Evolutionary conservation across 345 rosid genomes (phyloP), one percentile per base, ranked within the genome.

Genomic region (Aquilaria sinensis): DNA sequence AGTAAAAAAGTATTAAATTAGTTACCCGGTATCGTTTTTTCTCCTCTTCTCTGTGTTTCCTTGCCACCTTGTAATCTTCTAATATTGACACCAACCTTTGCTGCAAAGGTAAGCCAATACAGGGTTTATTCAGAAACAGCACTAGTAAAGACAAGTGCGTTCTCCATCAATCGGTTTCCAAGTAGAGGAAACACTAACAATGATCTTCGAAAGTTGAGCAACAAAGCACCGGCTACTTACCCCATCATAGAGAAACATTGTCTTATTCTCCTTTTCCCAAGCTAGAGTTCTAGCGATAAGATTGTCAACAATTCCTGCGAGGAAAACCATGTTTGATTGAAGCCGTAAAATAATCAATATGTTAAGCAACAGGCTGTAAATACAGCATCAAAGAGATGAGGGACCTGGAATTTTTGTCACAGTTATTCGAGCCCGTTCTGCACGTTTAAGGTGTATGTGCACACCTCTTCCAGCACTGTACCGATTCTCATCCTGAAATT

Each of bases 401-500:
- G 50, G 82, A 94, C 99, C 92, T 31, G 96, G 91, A 74, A 94
- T 88, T 79, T 90, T 94, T 77, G 64, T 80, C 37, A 90, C 73
- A 52, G 96, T 82, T 49, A 94, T 71, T 15, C 99, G 82, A 65
- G 97, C 97, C 65, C 84, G 77, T 71, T 90, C 99, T 12, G 99
- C 97, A 33, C 95, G 96, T 70, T 94, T 94, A 67, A 90, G 95
- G 75, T 86, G 86, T 37, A 94, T 72, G 75, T 94, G 99, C 47
- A 87, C 92, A 64, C 99, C 97, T 80, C 96, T 86, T 57, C 97
- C 99, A 15, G 97, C 90, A 68, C 62, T 78, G 71, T 94, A 90
- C 15, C 94, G 69, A 62, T 90, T 94, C 53, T 75, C 77, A 72
- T 94, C 97, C 99, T 94, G 73, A 54, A 58, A 66, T 57, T 47